A percentile compares a stretch with the other conserved stretches of the same genome.
Evolutionary conservation across 1,284 basidiomycete genomes (phyloP).

Genomic region (Omphalotus olearius): DNA sequence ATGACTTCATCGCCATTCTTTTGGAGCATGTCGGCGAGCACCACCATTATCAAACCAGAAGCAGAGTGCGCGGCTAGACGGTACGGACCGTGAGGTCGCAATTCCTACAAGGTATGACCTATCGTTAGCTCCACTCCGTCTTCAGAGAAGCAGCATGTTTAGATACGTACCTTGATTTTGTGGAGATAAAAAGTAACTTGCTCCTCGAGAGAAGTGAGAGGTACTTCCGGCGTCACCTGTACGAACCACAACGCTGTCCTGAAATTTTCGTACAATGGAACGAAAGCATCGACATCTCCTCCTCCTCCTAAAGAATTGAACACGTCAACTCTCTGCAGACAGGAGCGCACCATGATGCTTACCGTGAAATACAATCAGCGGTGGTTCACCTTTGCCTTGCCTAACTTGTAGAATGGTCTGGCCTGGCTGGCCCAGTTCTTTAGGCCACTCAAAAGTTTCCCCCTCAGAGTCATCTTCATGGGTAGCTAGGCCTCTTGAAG

Average conservation of each 20-base stretch:
- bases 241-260: slow-evolving; percentile 6
- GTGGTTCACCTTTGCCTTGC: slow-evolving; percentile 4
- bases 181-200: slow-evolving; percentile 5
- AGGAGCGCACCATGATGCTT: neutral
- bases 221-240: slow-evolving; percentile 4
- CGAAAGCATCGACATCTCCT: slow-evolving; percentile 1
- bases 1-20: slow-evolving; percentile 4
- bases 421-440: neutral
- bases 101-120: neutral
- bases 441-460: neutral
- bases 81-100: slow-evolving; percentile 11
- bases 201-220: neutral
- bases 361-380: slow-evolving; percentile 10
- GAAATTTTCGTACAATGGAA: slow-evolving; percentile 1
- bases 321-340: too few species aligned
- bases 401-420: slow-evolving; percentile 5
- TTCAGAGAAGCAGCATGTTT: too few species aligned
- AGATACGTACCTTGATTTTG: slow-evolving; percentile 8
- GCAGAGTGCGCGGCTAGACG: slow-evolving; percentile 12
- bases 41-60: slow-evolving; percentile 2
- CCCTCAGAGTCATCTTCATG: neutral
- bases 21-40: slow-evolving; percentile 4
- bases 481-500: neutral
- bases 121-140: too few species aligned
- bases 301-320: too few species aligned